A percentile compares a stretch with the other conserved stretches of the same genome.
These are phyloP conservation scores for Beverwykella pulmonaria DNA, from an alignment of 495 filamentous ascomycete species.

Conservation along the genomic window DNA sequence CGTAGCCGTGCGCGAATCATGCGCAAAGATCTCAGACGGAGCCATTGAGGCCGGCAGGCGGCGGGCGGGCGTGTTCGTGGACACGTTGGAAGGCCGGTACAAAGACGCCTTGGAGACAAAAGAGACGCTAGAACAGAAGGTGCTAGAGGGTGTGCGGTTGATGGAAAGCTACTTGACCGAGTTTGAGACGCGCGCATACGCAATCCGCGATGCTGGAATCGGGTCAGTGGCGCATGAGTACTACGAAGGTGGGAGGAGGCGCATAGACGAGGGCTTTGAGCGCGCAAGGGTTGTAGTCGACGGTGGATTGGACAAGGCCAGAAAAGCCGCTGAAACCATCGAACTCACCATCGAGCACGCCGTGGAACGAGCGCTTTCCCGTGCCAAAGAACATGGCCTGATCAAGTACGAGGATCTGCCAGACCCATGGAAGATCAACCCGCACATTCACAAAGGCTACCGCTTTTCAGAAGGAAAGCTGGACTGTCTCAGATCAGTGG, in stretches of 20 bases:
- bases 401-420: constrained; percentile 90
- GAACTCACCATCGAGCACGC: constrained; percentile 67
- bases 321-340: constrained; percentile 77
- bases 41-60: constrained; percentile 84
- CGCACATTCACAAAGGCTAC: constrained; percentile 87
- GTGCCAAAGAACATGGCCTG: constrained; percentile 78
- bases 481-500: constrained; percentile 81
- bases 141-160: constrained; percentile 79
- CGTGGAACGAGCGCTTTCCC: constrained; percentile 74
- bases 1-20: constrained; percentile 83
- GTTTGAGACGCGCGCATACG: constrained; percentile 78
- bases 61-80: constrained; percentile 84
- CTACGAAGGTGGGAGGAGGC: constrained; percentile 70
- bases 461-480: constrained; percentile 88
- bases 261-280: constrained; percentile 72
- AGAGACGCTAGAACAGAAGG: constrained; percentile 88
- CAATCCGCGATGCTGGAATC: constrained; percentile 59
- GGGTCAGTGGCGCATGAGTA: constrained; percentile 55
- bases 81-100: constrained; percentile 89
- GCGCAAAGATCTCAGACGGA: constrained; percentile 87
- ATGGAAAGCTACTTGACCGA: constrained; percentile 83
- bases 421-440: constrained; percentile 91
- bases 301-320: constrained; percentile 78
- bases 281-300: constrained; percentile 79
- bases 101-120: constrained; percentile 83